These are phyloP conservation scores for Pleurotus sapidus DNA, from an alignment of 768 basidiomycete species.

Conservation along the genomic window DNA sequence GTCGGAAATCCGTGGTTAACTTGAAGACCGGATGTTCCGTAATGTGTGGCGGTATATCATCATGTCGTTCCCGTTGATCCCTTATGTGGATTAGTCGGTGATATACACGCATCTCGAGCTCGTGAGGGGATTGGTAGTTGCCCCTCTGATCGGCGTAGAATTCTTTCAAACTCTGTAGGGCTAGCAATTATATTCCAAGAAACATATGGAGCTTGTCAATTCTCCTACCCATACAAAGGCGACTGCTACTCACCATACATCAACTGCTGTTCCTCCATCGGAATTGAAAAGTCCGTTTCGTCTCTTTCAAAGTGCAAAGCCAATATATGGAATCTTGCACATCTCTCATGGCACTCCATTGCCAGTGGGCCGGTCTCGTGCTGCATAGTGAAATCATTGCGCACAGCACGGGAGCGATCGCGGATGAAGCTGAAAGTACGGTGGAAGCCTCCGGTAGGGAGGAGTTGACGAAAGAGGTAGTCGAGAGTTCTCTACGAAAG, in stretches of 20 bases:
- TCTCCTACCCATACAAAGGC: background rate
- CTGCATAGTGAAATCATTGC: slow-evolving; percentile 95
- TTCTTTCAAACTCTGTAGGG: slow-evolving; percentile 88
- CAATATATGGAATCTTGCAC: slow-evolving; percentile 91
- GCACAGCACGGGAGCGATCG: slow-evolving; percentile 85
- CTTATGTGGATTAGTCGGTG: slow-evolving; percentile 90
- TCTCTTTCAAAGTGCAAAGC: slow-evolving; percentile 70
- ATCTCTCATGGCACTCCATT: slow-evolving; percentile 90
- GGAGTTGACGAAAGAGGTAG: slow-evolving; percentile 86
- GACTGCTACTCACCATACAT: slow-evolving; percentile 72
- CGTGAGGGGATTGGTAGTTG: slow-evolving; percentile 69
- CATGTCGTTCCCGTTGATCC: slow-evolving; percentile 75
- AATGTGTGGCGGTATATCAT: slow-evolving; percentile 67
- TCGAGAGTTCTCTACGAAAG: slow-evolving; percentile 72
- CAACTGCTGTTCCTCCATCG: slow-evolving; percentile 83
- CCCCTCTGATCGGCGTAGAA: slow-evolving; percentile 85
- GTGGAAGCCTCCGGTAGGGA: slow-evolving; percentile 66
- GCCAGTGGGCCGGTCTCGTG: slow-evolving; percentile 72
- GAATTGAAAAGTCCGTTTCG: slow-evolving; percentile 51
- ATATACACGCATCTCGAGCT: slow-evolving; percentile 96
- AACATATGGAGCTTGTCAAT: background rate
- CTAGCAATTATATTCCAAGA: slow-evolving; percentile 34
- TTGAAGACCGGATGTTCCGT: slow-evolving; percentile 74
- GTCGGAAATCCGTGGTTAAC: slow-evolving; percentile 77
- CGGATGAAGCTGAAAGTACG: slow-evolving; percentile 81